These are phyloP conservation scores for Eutrema japonicum DNA, from an alignment of 345 rosid species.

Conservation along the genomic window DNA sequence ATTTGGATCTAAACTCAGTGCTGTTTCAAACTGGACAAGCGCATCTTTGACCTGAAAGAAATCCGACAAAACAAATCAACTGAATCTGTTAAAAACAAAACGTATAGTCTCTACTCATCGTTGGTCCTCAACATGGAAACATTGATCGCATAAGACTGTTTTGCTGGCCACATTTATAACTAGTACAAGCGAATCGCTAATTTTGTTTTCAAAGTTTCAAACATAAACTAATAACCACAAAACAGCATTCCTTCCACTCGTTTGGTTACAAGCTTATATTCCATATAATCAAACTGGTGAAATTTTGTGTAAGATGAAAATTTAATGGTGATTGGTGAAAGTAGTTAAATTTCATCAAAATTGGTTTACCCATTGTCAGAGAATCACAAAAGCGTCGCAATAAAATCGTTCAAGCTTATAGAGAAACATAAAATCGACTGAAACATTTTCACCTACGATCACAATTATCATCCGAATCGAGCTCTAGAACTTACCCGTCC, in stretches of 20 bases:
- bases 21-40: conserved; percentile 75
- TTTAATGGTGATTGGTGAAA: background rate
- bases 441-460: background rate
- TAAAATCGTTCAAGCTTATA: background rate
- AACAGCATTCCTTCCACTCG: background rate
- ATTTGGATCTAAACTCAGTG: conserved; percentile 74
- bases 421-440: background rate
- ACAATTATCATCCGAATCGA: background rate
- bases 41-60: conserved; percentile 85
- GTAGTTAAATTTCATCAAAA: conserved; percentile 16
- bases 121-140: too few relatives aligned
- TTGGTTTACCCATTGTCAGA: background rate
- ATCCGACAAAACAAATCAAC: background rate
- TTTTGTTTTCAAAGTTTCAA: too few relatives aligned
- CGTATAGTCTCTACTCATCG: too few relatives aligned
- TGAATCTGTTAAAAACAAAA: background rate
- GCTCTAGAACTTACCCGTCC: conserved; percentile 55
- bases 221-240: background rate
- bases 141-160: too few relatives aligned
- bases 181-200: too few relatives aligned
- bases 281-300: background rate
- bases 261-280: background rate
- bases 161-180: too few relatives aligned
- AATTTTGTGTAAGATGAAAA: background rate
- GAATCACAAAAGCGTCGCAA: background rate